Percentiles rank a stretch among this genome's conserved stretches.
Evolutionary conservation across 306 rosid genomes (phyloP).

Genomic region (Lablab purpureus): DNA sequence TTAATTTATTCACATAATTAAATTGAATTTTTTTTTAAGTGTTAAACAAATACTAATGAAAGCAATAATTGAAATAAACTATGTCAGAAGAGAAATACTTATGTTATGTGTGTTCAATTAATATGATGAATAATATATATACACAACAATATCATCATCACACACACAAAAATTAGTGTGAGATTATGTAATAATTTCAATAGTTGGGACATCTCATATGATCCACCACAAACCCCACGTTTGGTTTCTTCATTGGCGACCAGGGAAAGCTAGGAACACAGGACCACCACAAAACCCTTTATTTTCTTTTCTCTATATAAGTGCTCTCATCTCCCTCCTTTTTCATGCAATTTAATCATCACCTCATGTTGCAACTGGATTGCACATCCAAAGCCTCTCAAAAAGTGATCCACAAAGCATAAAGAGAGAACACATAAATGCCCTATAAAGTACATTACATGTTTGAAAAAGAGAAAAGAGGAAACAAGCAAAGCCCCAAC

Average conservation of each 20-base stretch:
- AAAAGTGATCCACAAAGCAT: constrained; percentile 22
- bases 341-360: constrained; percentile 51
- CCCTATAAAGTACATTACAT: constrained; percentile 36
- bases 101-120: too few relatives aligned
- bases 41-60: too few relatives aligned
- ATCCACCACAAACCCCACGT: constrained; percentile 63
- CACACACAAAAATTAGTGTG: too few relatives aligned
- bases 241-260: constrained; percentile 57
- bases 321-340: constrained; percentile 8
- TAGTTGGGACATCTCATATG: constrained; percentile 54
- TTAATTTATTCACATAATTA: too few relatives aligned
- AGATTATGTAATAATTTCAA: not conserved
- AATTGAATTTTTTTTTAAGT: too few relatives aligned
- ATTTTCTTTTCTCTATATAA: constrained; percentile 30
- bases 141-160: too few relatives aligned
- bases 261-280: constrained; percentile 44
- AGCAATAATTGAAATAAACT: too few relatives aligned
- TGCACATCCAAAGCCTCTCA: constrained; percentile 28
- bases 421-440: constrained; percentile 30
- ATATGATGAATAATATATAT: too few relatives aligned
- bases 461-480: constrained; percentile 43
- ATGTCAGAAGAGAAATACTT: too few relatives aligned
- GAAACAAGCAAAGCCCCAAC: constrained; percentile 21
- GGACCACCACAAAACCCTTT: constrained; percentile 47
- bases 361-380: constrained; percentile 39